Evolutionary conservation across 2,329 filamentous ascomycete genomes (phyloP), one percentile per base, ranked within the genome.

Genomic region (Clonostachys sp.): DNA sequence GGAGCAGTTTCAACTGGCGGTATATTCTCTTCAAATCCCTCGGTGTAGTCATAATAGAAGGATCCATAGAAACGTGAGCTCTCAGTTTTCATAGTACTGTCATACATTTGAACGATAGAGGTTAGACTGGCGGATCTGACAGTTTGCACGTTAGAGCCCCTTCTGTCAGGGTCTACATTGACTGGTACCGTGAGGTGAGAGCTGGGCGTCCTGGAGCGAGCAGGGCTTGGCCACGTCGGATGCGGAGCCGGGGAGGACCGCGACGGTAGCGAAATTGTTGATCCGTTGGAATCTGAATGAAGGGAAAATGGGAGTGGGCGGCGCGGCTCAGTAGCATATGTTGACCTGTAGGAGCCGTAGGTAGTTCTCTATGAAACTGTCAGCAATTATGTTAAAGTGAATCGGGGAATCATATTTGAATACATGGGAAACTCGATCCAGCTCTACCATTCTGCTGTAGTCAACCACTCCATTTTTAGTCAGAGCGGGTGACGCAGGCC

Each of bases 31-130:
- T 76, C 72, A 45, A 78, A 78, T 4, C 68, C 71, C 52, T 79
- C 76, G 16, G 66, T 73, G 54, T 79, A 79, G 54, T 80, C 76
- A 51, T 79, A 78, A 54, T 77, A 79, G 38, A 72, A 65, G 41
- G 71, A 63, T 49, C 56, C 35, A 54, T 48, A 42, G 61, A 53
- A 50, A 33, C 56, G 49, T 35, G 57, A 60, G 5, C 55, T 59
- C 53, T 53, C 17, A 55, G 59, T 40, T 59, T 62, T 46, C 55
- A 45, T 14, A 55, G 51, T 17, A 52, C 49, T 6, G 59, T 60
- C 61, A 45, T 78, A 76, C 66, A 75, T 72, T 48, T 76, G 72
- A 12, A 73, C 67, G 45, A 75, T 70, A 2, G 77, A 78, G 14
- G 72, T 74, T 41, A 79, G 54, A 50, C 76, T 79, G 5, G 70